Base-by-base conservation (phyloP, 768 basidiomycete genomes). In the Amanita muscaria region DNA sequence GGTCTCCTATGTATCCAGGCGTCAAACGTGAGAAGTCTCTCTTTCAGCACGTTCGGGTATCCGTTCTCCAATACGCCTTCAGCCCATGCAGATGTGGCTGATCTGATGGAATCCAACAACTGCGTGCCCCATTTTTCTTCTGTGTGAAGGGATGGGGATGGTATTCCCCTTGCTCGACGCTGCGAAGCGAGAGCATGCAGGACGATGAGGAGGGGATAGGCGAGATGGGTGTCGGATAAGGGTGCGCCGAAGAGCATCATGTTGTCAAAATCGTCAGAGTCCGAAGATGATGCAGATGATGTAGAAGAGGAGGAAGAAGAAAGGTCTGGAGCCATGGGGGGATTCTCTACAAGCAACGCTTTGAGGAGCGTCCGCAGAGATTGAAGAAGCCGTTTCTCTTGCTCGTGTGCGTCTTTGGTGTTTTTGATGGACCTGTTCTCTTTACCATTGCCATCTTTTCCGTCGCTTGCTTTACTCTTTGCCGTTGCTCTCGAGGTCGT, bases 41-140 rank as follows among this genome's bases (percentile, higher is more conserved):
- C 51, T 14, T 52, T 42, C 22, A 62, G 59, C 8, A 51, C 55
- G 11, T 60, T 59, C 1, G 72, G 72, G 19, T 70, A 61, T 4
- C 59, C 64, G 4, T 42, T 36, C 2, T 52, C 51, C 7, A 64
- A 46, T 2, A 66, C 58, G 4, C 47, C 44, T 7, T 61, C 48
- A 0, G 69, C 49, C 70, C 70, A 71, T 3, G 48, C 37, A 18
- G 58, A 58, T 48, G 65, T 72, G 22, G 48, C 55, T 5, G 67
- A 64, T 15, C 35, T 27, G 12, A 52, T 39, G 5, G 47, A 47
- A 15, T 51, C 32, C 1, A 46, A 49, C 5, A 44, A 44, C 5
- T 45, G 40, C n/a, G 50, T 40, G 9, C 48, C 39, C 21, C 51
- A 25, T 9, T 10, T 24, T 10, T 40, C 23, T 2, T 40, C 14